These are phyloP conservation scores for Aquilaria malaccensis DNA, from an alignment of 345 rosid genomes.

Conservation along the genomic window DNA sequence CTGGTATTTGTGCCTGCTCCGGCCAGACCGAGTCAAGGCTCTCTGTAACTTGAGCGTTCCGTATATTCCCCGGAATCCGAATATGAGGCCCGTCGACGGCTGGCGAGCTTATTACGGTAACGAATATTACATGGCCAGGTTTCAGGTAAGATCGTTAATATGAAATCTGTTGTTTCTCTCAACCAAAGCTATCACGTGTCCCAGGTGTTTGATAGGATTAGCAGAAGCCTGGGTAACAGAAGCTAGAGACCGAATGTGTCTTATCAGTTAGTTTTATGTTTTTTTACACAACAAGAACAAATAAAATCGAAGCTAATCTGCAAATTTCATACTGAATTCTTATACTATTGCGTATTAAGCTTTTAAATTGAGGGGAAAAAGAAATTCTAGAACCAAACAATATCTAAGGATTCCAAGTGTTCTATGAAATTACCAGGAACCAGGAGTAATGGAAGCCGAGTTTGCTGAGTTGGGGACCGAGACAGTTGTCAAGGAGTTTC, in stretches of 20 bases:
- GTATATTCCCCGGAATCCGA: constrained; percentile 31
- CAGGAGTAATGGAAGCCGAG: constrained; percentile 68
- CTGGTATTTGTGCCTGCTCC: constrained; percentile 43
- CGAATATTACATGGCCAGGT: constrained; percentile 49
- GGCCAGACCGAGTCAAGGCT: constrained; percentile 56
- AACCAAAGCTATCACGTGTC: neutral
- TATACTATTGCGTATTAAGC: no score
- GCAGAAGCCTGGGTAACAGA: no score
- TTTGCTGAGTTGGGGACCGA: constrained; percentile 51
- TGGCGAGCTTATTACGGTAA: constrained; percentile 30
- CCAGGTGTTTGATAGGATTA: no score
- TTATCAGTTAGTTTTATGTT: no score
- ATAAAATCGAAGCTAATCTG: no score
- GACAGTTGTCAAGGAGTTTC: constrained; percentile 68
- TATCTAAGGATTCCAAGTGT: no score
- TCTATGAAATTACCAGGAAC: constrained; percentile 28
- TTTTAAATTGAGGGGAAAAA: no score
- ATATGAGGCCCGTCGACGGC: constrained; percentile 22
- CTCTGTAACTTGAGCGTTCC: constrained; percentile 41
- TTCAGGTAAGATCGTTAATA: constrained; percentile 36
- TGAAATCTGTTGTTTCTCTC: neutral
- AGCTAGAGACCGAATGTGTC: no score
- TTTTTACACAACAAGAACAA: no score
- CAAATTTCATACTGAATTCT: no score
- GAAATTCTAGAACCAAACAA: no score